phyloP scores from a whole-genome alignment of 306 rosid genomes.

The Luffa aegyptiaca region DNA sequence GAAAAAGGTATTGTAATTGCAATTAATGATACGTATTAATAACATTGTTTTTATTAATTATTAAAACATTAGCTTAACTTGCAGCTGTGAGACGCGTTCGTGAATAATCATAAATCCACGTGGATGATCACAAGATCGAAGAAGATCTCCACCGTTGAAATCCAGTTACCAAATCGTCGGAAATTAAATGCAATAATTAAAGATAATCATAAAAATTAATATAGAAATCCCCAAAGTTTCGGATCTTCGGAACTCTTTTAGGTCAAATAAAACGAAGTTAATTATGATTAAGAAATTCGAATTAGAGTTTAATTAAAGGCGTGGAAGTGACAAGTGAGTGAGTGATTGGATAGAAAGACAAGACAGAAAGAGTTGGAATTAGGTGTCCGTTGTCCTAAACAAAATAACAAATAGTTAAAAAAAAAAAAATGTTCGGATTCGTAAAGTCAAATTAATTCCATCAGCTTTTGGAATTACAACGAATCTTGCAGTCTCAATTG shows the following conservation, averaged over 20 bases:
- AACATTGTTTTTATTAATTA: too few relatives aligned
- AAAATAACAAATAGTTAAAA: neutral
- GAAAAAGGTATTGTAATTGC: too few relatives aligned
- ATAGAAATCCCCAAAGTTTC: constrained; percentile 1
- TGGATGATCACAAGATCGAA: neutral
- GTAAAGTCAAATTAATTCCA: neutral
- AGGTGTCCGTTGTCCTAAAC: neutral
- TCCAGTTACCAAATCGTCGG: neutral
- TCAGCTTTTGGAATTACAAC: neutral
- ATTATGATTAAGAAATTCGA: neutral
- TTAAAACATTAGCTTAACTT: too few relatives aligned
- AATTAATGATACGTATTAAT: too few relatives aligned
- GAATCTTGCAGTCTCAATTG: neutral
- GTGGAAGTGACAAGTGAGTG: neutral
- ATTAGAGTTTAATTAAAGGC: neutral
- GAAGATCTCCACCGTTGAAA: neutral
- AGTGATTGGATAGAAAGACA: neutral
- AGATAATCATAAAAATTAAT: neutral
- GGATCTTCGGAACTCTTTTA: neutral
- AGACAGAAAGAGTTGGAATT: neutral
- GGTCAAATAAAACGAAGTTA: neutral
- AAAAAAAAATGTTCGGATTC: neutral
- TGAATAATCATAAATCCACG: neutral
- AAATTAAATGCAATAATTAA: neutral
- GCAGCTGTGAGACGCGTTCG: too few relatives aligned